Conservation (phyloP, 1,139 yeast genomes). For the Saccharomyces hybrid region DNA sequence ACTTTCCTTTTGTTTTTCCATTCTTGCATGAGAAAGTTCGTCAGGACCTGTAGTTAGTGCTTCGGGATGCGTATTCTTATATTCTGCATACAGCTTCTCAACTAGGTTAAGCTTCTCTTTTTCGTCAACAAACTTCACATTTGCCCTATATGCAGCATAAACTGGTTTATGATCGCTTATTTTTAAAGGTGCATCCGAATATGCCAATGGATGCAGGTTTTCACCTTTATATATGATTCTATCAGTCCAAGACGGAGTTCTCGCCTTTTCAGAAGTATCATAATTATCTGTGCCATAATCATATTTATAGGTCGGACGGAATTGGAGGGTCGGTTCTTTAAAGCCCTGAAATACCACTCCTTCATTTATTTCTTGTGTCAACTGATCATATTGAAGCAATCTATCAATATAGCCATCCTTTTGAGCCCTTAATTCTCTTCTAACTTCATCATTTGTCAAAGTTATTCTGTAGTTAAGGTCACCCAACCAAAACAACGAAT, state of each 20-base stretch:
- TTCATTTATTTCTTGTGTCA: slow-evolving; percentile 59
- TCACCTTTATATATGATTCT: slow-evolving; percentile 61
- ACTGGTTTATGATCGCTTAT: slow-evolving; percentile 92
- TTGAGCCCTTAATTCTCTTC: slow-evolving; percentile 36
- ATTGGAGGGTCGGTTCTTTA: slow-evolving; percentile 66
- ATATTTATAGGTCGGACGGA: slow-evolving; percentile 87
- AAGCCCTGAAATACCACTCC: slow-evolving; percentile 69
- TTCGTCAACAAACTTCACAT: slow-evolving; percentile 58
- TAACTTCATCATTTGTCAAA: slow-evolving; percentile 60
- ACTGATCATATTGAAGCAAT: slow-evolving; percentile 67
- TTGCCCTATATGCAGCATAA: slow-evolving; percentile 61
- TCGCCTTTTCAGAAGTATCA: slow-evolving; percentile 82
- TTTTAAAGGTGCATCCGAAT: slow-evolving; percentile 49
- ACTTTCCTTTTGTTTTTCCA: not conserved
- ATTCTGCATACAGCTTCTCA: slow-evolving; percentile 44
- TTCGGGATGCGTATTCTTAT: slow-evolving; percentile 31
- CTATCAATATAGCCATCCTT: slow-evolving; percentile 41
- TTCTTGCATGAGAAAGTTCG: not conserved
- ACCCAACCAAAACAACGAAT: slow-evolving; percentile 85
- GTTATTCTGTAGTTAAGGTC: slow-evolving; percentile 83
- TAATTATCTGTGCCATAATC: slow-evolving; percentile 73
- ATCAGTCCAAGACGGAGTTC: slow-evolving; percentile 98
- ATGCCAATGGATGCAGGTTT: slow-evolving; percentile 48
- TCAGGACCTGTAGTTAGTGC: slow-evolving; percentile 2
- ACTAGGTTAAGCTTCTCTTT: slow-evolving; percentile 42